Percentiles rank a stretch among this genome's conserved stretches.
These are phyloP conservation scores for Piper longum DNA, from an alignment of 164 flowering plant species.

Conservation along the genomic window DNA sequence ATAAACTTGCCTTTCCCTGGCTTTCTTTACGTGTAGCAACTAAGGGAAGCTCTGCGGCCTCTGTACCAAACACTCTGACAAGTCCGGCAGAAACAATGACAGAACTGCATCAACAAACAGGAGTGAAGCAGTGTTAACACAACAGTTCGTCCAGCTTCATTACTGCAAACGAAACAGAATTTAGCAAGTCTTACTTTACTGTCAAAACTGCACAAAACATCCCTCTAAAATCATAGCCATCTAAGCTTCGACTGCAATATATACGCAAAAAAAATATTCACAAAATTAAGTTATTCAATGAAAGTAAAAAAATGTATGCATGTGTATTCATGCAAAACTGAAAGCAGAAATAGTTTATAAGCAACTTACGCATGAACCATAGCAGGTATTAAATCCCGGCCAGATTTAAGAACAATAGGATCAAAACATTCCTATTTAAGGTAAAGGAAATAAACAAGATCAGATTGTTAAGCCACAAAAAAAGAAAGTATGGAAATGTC, in stretches of 20 bases:
- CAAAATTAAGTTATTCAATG: neutral
- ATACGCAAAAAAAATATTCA: neutral
- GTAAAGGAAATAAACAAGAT: neutral
- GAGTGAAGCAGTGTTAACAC: constrained; percentile 1
- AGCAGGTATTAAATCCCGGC: constrained; percentile 78
- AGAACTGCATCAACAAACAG: constrained; percentile 31
- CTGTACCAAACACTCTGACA: constrained; percentile 70
- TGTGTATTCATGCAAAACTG: neutral
- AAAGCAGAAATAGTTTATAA: neutral
- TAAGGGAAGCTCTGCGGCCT: constrained; percentile 89
- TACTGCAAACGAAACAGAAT: neutral
- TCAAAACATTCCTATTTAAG: constrained; percentile 67
- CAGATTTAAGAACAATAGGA: constrained; percentile 59
- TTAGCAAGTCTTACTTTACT: constrained; percentile 40
- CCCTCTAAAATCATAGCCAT: constrained; percentile 88
- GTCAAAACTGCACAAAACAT: constrained; percentile 71
- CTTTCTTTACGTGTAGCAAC: constrained; percentile 70
- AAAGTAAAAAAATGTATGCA: neutral
- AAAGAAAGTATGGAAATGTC: neutral
- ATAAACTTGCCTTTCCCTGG: constrained; percentile 65
- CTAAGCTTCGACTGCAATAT: constrained; percentile 61
- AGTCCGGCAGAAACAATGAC: constrained; percentile 85
- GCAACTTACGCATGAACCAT: constrained; percentile 89
- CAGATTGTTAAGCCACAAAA: neutral
- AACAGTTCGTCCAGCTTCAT: neutral